Conservation (phyloP, 2,329 filamentous ascomycete species). For the Cadophora gregata region DNA sequence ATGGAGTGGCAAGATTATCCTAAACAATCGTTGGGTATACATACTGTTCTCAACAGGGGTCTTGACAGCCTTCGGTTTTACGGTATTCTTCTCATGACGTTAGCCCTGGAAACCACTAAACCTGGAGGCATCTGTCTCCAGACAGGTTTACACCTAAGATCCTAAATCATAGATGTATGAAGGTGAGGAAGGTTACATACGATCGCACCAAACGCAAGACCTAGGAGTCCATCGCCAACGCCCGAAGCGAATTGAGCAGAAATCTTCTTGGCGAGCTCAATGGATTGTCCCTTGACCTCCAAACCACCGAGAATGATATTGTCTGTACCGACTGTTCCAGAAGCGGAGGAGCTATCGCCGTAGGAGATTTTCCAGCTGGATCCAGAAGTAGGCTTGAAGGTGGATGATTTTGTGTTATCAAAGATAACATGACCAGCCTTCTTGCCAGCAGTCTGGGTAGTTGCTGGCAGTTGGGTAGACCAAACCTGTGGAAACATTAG, state of each 20-base stretch:
- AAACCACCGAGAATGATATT: constrained; percentile 66
- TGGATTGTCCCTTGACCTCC: constrained; percentile 62
- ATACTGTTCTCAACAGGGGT: constrained; percentile 69
- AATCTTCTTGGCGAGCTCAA: constrained; percentile 67
- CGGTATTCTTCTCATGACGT: no score
- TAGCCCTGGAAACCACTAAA: no score
- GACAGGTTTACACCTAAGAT: no score
- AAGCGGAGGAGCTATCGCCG: constrained; percentile 71
- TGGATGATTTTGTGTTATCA: constrained; percentile 64
- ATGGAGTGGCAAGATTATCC: background rate
- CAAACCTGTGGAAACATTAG: constrained; percentile 52
- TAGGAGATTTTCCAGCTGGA: constrained; percentile 70
- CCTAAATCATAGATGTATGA: no score
- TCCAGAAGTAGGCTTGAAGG: constrained; percentile 56
- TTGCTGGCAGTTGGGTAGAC: constrained; percentile 55
- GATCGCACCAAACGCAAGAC: constrained; percentile 68
- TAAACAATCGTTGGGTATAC: background rate
- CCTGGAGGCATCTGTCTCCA: no score
- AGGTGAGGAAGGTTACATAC: no score
- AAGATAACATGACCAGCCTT: constrained; percentile 58
- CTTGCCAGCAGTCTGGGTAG: constrained; percentile 42
- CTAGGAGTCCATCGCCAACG: constrained; percentile 68
- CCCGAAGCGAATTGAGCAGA: constrained; percentile 62
- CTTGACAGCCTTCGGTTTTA: constrained; percentile 57
- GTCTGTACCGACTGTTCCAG: constrained; percentile 69